Percentiles rank a stretch among this genome's conserved stretches.
These are phyloP conservation scores for Telopea speciosissima DNA, from an alignment of 177 flowering plant species.

Conservation along the genomic window DNA sequence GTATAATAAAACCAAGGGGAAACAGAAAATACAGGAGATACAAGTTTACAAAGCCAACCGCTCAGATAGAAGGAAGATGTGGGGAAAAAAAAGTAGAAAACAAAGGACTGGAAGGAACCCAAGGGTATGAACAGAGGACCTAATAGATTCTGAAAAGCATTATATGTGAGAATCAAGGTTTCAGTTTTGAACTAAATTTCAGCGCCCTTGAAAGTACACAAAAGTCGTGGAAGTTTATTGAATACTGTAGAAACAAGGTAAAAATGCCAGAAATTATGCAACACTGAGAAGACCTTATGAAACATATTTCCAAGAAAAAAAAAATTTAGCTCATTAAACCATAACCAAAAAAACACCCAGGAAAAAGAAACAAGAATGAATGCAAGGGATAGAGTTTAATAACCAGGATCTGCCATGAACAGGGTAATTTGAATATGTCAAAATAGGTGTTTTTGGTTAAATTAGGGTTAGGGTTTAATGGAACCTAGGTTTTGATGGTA, in stretches of 20 bases:
- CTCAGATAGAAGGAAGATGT: slow-evolving; percentile 1
- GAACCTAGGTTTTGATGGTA: too few species aligned
- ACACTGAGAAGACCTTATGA: too few species aligned
- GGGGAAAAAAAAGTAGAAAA: neutral
- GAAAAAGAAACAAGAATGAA: too few species aligned
- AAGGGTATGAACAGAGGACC: neutral
- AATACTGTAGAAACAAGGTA: neutral
- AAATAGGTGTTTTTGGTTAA: too few species aligned
- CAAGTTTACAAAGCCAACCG: neutral
- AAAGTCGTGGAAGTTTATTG: neutral
- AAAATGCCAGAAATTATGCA: neutral
- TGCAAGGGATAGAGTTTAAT: too few species aligned
- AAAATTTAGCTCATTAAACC: too few species aligned
- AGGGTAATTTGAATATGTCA: too few species aligned
- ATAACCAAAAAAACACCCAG: neutral
- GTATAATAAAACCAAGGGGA: neutral
- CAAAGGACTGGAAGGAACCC: neutral
- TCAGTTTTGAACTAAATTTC: neutral
- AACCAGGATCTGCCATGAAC: too few species aligned
- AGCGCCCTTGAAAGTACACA: neutral
- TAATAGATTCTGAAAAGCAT: neutral
- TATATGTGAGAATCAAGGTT: neutral
- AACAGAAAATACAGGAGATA: slow-evolving; percentile 1
- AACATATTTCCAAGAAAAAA: too few species aligned
- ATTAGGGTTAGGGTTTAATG: too few species aligned